Conservation (phyloP, 306 rosid species). For the Castanea crenata region DNA sequence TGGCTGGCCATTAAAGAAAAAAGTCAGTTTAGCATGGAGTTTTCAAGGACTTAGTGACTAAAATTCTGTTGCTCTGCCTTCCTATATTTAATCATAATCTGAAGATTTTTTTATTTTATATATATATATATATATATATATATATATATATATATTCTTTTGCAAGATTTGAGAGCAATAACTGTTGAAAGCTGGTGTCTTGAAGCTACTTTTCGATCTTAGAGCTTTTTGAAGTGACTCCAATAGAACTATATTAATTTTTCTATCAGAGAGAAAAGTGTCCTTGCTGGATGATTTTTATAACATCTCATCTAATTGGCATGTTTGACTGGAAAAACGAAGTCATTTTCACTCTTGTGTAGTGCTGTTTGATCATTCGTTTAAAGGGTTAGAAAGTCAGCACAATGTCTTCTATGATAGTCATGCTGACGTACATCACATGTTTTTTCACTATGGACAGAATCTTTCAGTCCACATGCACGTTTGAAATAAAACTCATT, state of each 20-base stretch:
- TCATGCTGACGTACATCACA: conserved; percentile 46
- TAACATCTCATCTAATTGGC: neutral
- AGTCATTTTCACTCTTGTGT: conserved; percentile 1
- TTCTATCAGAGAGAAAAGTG: neutral
- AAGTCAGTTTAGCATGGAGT: neutral
- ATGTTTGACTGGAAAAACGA: conserved; percentile 21
- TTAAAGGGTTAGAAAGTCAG: conserved; percentile 9
- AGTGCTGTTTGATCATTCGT: conserved; percentile 1
- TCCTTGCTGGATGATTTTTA: neutral
- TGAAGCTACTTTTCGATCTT: neutral
- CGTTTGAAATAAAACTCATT: neutral
- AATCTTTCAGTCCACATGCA: conserved; percentile 37
- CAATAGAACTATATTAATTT: neutral
- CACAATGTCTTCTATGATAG: conserved; percentile 23
- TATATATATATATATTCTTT: neutral
- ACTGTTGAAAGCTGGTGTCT: neutral
- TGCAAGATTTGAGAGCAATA: neutral
- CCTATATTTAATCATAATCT: neutral
- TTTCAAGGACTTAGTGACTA: neutral
- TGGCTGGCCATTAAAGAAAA: neutral
- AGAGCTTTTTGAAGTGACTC: neutral
- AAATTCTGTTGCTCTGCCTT: neutral
- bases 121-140: too few species aligned
- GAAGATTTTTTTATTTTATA: neutral
- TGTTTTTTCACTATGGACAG: conserved; percentile 34